phyloP scores from a whole-genome alignment of 2,329 filamentous ascomycete genomes.

The Ciborinia camelliae region DNA sequence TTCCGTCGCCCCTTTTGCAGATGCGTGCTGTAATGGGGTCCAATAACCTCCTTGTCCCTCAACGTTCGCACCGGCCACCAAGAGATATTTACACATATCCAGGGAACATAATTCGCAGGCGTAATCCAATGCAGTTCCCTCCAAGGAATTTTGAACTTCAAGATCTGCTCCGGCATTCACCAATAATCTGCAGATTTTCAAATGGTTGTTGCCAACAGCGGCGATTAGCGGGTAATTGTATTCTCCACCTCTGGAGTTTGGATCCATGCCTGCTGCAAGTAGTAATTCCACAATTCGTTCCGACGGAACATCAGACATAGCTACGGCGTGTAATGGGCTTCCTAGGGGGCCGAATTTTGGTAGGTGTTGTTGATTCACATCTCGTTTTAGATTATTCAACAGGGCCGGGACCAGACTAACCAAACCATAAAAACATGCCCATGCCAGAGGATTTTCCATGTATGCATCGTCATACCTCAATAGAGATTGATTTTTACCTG shows the following conservation, averaged over 20 bases:
- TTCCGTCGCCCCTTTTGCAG: too few species aligned
- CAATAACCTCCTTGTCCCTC: neutral
- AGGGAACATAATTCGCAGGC: neutral
- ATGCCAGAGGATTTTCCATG: too few species aligned
- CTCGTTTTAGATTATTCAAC: neutral
- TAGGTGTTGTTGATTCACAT: neutral
- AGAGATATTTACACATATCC: neutral
- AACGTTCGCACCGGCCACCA: neutral
- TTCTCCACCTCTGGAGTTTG: neutral
- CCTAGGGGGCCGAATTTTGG: neutral
- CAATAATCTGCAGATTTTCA: neutral
- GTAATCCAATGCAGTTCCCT: neutral
- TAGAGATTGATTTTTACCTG: too few species aligned
- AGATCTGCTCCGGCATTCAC: neutral
- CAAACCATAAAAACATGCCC: too few species aligned
- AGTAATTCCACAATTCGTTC: neutral
- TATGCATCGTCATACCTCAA: too few species aligned
- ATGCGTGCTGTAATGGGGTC: too few species aligned
- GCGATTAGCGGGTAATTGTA: neutral
- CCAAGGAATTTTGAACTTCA: neutral
- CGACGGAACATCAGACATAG: neutral
- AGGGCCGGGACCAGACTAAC: neutral
- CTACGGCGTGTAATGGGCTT: neutral
- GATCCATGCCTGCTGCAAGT: neutral
- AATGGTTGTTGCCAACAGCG: neutral